phyloP scores from a whole-genome alignment of 2,329 filamentous ascomycete species.

The Diaporthe vexans region DNA sequence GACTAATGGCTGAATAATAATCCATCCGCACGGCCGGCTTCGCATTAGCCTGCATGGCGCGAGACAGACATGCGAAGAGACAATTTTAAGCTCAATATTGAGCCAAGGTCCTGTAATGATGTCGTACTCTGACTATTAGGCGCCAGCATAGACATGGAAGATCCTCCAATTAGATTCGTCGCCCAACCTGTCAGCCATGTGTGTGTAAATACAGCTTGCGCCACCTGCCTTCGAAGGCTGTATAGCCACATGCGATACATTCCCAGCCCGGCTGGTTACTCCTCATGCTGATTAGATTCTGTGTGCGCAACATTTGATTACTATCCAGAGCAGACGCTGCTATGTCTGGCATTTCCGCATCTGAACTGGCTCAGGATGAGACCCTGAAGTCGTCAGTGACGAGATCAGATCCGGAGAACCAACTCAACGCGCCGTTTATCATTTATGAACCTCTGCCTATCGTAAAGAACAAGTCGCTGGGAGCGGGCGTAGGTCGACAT shows the following conservation, averaged over 20 bases:
- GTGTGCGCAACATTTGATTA: not conserved
- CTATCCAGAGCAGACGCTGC: not conserved
- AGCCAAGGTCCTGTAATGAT: not conserved
- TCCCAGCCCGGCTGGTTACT: not conserved
- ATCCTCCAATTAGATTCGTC: no score
- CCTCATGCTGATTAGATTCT: not conserved
- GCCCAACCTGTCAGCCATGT: not conserved
- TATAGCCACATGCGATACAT: not conserved
- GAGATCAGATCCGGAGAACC: slow-evolving; percentile 26
- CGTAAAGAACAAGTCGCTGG: slow-evolving; percentile 6
- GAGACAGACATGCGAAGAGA: not conserved
- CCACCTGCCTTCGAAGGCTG: not conserved
- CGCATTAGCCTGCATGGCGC: slow-evolving; percentile 7
- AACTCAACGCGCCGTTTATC: slow-evolving; percentile 7
- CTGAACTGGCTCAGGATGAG: slow-evolving; percentile 17
- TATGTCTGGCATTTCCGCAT: slow-evolving; percentile 12
- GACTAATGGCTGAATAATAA: not conserved
- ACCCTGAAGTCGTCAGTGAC: slow-evolving; percentile 10
- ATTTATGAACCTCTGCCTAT: slow-evolving; percentile 42
- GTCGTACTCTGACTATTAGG: no score
- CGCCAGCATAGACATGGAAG: not conserved
- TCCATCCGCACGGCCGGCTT: not conserved
- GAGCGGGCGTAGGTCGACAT: not conserved
- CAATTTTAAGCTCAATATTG: slow-evolving; percentile 16
- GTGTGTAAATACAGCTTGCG: not conserved